Conservation (phyloP, 1,139 yeast genomes). For the Meyerozyma sp. region DNA sequence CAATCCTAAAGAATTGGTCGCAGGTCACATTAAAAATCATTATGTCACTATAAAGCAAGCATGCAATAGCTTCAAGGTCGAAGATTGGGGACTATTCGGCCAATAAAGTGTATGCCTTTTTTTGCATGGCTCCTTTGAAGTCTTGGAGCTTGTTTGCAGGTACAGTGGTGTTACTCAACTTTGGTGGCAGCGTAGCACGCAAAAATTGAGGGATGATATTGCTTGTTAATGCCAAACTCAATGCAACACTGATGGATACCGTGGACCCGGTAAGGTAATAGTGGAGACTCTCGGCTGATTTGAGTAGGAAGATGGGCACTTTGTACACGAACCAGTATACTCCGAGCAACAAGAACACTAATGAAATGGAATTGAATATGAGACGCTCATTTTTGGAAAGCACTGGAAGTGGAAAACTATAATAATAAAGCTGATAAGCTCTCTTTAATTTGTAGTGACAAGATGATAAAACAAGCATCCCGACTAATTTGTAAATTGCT, state of each 20-base stretch:
- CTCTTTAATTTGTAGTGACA: conserved; percentile 9
- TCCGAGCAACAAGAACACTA: conserved; percentile 11
- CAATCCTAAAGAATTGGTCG: conserved; percentile 11
- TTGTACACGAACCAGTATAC: conserved; percentile 14
- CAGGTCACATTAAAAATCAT: conserved; percentile 21
- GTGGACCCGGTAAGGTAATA: conserved; percentile 18
- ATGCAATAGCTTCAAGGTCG: conserved; percentile 25
- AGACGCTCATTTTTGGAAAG: conserved; percentile 19
- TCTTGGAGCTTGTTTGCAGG: not conserved
- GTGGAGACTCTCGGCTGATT: conserved; percentile 11
- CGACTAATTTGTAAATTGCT: not conserved
- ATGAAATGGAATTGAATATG: conserved; percentile 14
- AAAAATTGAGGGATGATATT: not conserved
- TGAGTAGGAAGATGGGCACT: conserved; percentile 13
- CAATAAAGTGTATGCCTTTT: conserved; percentile 2
- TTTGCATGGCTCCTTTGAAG: not conserved
- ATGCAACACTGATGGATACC: conserved; percentile 8
- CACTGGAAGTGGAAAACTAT: conserved; percentile 25
- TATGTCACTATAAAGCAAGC: conserved; percentile 20
- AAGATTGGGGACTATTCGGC: conserved; percentile 44
- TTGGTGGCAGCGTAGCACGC: not conserved
- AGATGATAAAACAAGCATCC: not conserved
- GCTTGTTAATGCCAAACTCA: conserved; percentile 1
- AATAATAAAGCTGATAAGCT: conserved; percentile 20
- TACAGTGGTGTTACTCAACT: not conserved